Base-by-base conservation (phyloP, 441 rosid genomes). In the Croton laevigatus region DNA sequence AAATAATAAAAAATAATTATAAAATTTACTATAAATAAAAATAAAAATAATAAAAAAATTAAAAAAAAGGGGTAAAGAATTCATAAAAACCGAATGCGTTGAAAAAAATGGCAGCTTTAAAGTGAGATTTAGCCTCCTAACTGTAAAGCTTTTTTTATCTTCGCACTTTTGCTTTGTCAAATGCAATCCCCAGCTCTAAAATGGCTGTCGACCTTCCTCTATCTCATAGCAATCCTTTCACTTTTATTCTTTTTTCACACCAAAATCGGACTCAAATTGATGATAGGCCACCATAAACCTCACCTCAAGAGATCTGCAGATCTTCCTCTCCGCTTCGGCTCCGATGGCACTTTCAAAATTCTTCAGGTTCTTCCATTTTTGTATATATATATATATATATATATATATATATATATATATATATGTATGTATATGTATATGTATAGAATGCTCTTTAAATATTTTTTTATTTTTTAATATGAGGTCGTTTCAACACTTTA, bases 321-420 rank as follows among this genome's bases (percentile, higher is more conserved):
- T 76, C 96, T 87, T 63, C 97, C 97, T 70, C 87, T 88, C 54
- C 84, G 91, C 14, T 91, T 94, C 76, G 90, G 88, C 54, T 75
- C 82, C 52, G 94, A 91, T 55, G 97, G 96, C 69, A 82, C 93
- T 22, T 94, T 91, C 89, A 94, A 91, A 70, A 94, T 91, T 88
- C 93, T 91, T 58, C 96, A 93, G 97, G 94, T 90, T 2, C 32
- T 27, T 2, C 32, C 32, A 27, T 27, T 27, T 27, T 27, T 27
- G 32, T 27, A 27, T 27, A 27, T 27, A 2, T 27, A 27, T 27
- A 27, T 27, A 27, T 27, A 27, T 27, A n/a, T n/a, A n/a, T n/a
- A n/a, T n/a, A n/a, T n/a, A n/a, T n/a, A n/a, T n/a, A n/a, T n/a
- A n/a, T n/a, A n/a, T n/a, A n/a, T n/a, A n/a, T n/a, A n/a, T n/a